Conservation (phyloP, 2,329 filamentous ascomycete genomes). For the Penicillium brevicompactum region DNA sequence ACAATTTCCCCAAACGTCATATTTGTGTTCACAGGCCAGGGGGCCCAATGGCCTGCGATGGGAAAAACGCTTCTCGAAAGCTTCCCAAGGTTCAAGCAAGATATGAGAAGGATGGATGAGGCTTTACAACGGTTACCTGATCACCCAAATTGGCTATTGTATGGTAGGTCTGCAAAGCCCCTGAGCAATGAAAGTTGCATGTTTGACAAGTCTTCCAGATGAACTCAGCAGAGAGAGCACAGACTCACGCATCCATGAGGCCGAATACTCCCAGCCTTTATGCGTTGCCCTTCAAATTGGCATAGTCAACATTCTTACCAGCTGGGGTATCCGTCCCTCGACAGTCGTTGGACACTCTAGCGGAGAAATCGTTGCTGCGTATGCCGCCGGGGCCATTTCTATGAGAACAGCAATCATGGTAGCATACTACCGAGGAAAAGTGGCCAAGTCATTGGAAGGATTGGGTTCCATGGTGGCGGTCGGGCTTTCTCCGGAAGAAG, state of each 20-base stretch:
- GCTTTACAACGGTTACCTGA: conserved; percentile 9
- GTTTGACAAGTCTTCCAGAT: neutral
- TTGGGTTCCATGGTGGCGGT: conserved; percentile 28
- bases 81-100: conserved; percentile 20
- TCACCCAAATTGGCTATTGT: conserved; percentile 5
- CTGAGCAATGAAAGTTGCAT: neutral
- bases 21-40: conserved; percentile 42
- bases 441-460: conserved; percentile 2
- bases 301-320: conserved; percentile 30
- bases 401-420: conserved; percentile 19
- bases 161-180: conserved; percentile 4
- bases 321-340: conserved; percentile 25
- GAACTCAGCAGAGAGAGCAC: neutral
- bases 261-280: conserved; percentile 34
- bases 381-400: conserved; percentile 29
- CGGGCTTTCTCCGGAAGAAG: conserved; percentile 15
- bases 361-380: conserved; percentile 42
- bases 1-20: conserved; percentile 5
- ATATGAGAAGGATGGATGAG: conserved; percentile 19
- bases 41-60: conserved; percentile 40
- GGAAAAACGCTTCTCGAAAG: conserved; percentile 28
- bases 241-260: conserved; percentile 18
- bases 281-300: conserved; percentile 39
- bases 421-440: conserved; percentile 25
- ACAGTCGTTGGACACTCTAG: conserved; percentile 37